Conservation (phyloP, 2,329 filamentous ascomycete genomes). For the Fusarium annulatum region DNA sequence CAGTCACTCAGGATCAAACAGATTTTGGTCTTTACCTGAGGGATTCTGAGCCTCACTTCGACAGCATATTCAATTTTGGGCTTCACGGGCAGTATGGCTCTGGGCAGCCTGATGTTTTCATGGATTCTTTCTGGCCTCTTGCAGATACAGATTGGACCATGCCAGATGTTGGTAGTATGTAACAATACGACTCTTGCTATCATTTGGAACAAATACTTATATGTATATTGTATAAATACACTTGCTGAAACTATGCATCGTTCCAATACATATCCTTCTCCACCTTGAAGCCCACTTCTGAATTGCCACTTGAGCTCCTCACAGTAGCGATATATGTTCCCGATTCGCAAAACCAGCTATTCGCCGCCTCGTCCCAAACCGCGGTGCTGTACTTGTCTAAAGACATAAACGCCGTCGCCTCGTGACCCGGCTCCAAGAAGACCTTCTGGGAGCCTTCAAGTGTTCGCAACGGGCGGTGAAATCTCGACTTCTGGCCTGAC, state of each 20-base stretch:
- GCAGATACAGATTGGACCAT: conserved; percentile 1
- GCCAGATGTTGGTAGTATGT: not conserved
- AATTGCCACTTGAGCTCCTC: not conserved
- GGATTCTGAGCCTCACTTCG: not conserved
- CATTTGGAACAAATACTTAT: accelerated
- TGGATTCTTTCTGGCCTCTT: conserved; percentile 28
- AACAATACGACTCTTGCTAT: accelerated
- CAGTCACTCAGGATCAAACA: not conserved
- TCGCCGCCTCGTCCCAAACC: conserved; percentile 11
- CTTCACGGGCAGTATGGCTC: not conserved
- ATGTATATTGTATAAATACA: too few relatives aligned
- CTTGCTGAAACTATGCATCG: not conserved
- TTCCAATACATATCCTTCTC: conserved; percentile 10
- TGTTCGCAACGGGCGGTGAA: conserved; percentile 1
- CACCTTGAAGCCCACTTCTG: conserved; percentile 2
- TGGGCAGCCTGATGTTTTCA: conserved; percentile 21
- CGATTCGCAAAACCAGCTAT: conserved; percentile 8
- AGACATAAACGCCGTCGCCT: not conserved
- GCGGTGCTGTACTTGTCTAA: conserved; percentile 8
- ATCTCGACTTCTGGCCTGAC: conserved; percentile 6
- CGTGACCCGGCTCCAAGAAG: not conserved
- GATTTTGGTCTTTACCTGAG: not conserved
- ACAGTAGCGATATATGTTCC: conserved; percentile 12
- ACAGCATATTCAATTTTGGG: not conserved
- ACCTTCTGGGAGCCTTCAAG: conserved; percentile 11